Evolutionary conservation across 805 yeast genomes (phyloP), one percentile per base, ranked within the genome.

Genomic region (Candida alai): DNA sequence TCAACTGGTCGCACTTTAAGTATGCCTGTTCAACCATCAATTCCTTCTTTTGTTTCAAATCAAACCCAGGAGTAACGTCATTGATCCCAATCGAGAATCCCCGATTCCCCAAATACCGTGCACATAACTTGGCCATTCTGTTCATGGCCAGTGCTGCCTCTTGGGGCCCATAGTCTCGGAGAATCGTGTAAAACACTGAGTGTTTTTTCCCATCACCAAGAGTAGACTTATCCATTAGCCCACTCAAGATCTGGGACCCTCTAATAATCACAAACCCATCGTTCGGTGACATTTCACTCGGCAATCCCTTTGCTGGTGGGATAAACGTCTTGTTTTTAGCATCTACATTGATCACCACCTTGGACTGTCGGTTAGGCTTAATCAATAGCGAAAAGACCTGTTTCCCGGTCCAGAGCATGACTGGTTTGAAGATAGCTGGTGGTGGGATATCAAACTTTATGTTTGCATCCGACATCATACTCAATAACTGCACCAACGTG

Each of bases 51-150:
- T 65, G 60, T 46, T 76, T 84, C 58, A 93, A 74, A 32, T 82
- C 81, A 6, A 57, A 62, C 20, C 94, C 95, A 1, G 99, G 98
- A 2, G 96, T 93, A 26, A 93, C 99, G 62, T 93, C 99, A 48
- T 81, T 83, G 49, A 93, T 89, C 62, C 99, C 99, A 55, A 93
- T 94, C 1, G 96, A 87, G 51, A 93, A 93, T 0, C 99, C 99
- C 37, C 97, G 72, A 52, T 89, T 86, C 41, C 97, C 99, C 52
- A 93, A 68, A 58, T 64, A 93, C 51, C 99, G 71, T 1, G 99
- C 97, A 71, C 97, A 89, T 49, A 94, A 64, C 62, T 94, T 94
- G n/a, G 99, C 96, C 97, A 93, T 89, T 56, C 98, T 73, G 60
- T 94, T 90, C 98, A 93, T 93, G 5, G 97, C 96, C 17, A 65